These are phyloP conservation scores for Westerdykella aurantiaca DNA, from an alignment of 2,329 filamentous ascomycete genomes.

Conservation along the genomic window DNA sequence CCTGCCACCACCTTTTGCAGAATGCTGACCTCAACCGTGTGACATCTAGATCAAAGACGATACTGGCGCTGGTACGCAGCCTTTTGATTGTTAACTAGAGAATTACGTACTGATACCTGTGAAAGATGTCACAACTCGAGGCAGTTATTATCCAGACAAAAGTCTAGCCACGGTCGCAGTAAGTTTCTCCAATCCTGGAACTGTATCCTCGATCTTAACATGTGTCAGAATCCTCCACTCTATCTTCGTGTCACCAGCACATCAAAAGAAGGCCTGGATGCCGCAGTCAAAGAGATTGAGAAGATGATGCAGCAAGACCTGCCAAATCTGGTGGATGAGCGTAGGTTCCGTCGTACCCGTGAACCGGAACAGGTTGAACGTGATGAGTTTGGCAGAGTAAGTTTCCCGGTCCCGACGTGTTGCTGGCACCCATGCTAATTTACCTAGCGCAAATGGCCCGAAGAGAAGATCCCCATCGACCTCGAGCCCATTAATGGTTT, in stretches of 20 bases:
- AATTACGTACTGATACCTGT: conserved; percentile 56
- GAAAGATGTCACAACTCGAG: conserved; percentile 97
- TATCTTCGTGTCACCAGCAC: conserved; percentile 95
- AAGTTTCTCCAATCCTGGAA: conserved; percentile 18
- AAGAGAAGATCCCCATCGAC: conserved; percentile 86
- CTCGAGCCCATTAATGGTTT: conserved; percentile 91
- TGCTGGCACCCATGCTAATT: conserved; percentile 17
- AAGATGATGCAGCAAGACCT: conserved; percentile 95
- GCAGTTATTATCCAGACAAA: conserved; percentile 95
- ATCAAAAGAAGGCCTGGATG: conserved; percentile 82
- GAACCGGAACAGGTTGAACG: conserved; percentile 77
- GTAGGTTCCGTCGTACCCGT: conserved; percentile 71
- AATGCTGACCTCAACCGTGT: conserved; percentile 88
- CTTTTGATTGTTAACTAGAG: conserved; percentile 52
- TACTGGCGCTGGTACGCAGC: conserved; percentile 98
- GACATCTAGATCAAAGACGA: conserved; percentile 98
- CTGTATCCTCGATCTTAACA: conserved; percentile 1
- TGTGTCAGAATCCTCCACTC: conserved; percentile 72
- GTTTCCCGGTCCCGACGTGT: conserved; percentile 19
- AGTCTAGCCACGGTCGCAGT: conserved; percentile 92
- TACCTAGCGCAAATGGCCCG: conserved; percentile 90
- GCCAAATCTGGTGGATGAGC: conserved; percentile 89
- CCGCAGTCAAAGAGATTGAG: conserved; percentile 80
- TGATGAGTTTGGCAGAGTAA: conserved; percentile 83
- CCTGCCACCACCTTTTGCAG: conserved; percentile 61